Percentiles rank a stretch among this genome's conserved stretches.
Conservation (phyloP, 1,284 basidiomycete species). For the Schizophyllum amplum region DNA sequence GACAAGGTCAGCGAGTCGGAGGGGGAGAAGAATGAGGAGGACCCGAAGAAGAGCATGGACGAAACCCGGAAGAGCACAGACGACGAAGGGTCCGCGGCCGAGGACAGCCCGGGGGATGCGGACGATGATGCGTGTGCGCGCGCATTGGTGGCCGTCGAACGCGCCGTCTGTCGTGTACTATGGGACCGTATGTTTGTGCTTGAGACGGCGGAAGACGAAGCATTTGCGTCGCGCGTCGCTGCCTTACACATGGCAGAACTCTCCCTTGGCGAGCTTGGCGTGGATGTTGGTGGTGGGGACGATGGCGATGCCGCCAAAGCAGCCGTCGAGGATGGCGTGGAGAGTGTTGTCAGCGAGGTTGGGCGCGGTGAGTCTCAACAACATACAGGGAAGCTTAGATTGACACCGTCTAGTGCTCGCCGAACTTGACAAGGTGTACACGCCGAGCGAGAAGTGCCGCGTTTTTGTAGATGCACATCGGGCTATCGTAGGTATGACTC, state of each 20-base stretch:
- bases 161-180: conserved; percentile 58
- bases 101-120: conserved; percentile 18
- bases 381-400: conserved; percentile 1
- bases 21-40: conserved; percentile 25
- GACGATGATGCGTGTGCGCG: conserved; percentile 36
- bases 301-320: conserved; percentile 7
- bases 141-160: conserved; percentile 66
- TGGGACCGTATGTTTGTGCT: conserved; percentile 42
- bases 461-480: conserved; percentile 80
- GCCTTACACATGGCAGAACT: conserved; percentile 88
- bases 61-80: conserved; percentile 17
- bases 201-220: conserved; percentile 68
- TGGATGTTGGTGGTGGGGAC: conserved; percentile 44
- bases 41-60: conserved; percentile 12
- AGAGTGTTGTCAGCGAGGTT: conserved; percentile 61
- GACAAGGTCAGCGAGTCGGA: conserved; percentile 19
- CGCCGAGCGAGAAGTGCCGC: conserved; percentile 73
- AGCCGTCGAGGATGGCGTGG: conserved; percentile 46
- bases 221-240: conserved; percentile 79
- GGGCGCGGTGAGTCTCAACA: conserved; percentile 56
- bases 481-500: conserved; percentile 60
- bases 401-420: conserved; percentile 47
- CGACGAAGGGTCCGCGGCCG: conserved; percentile 11
- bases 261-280: conserved; percentile 78
- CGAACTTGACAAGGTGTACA: conserved; percentile 55